Evolutionary conservation across 495 filamentous ascomycete species (phyloP), one percentile per base, ranked within the genome.

Genomic region (Hyaloscypha variabilis): DNA sequence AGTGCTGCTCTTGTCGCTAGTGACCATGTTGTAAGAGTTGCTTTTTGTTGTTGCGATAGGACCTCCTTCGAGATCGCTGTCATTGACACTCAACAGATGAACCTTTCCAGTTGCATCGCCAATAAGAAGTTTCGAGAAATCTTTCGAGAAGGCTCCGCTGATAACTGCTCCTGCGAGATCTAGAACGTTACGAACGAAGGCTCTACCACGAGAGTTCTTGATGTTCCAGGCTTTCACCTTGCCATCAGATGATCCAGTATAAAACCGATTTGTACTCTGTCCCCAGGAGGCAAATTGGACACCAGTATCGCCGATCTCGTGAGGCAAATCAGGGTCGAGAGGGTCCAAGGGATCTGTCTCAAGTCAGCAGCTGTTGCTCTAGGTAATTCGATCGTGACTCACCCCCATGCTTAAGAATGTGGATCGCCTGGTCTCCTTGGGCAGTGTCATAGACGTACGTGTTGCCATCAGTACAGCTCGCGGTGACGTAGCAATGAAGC

Each of bases 161-260:
- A 87, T 86, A 51, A 91, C 78, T 0, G 85, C 83, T 0, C 79
- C 81, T 1, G 80, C 71, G 8, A 79, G 72, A 62, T 78, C 75
- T 2, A 84, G 71, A 1, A 86, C 71, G 51, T 94, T 83, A 26
- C 83, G 75, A n/a, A 97, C 80, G 30, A 90, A 81, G 1, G 80
- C 84, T 72, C 88, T 79, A 39, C 85, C 81, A 0, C 79, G 70
- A 3, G 88, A 81, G 24, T 83, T 82, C 52, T 80, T 80, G 24
- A 96, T 80, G 72, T 97, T 87, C 95, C 95, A 99, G 23, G 87
- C 83, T 62, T 93, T 97, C 8, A 99, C 81, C 0, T 90, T 79
- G 1, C 95, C 94, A 72, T 99, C 95, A 0, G 93, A 95, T 3
- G 89, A 89, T 2, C 94, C 95, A n/a, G 91, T 96, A 70, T 94